Base-by-base conservation (phyloP, 2,329 filamentous ascomycete genomes). In the Aspergillus vadensis region DNA sequence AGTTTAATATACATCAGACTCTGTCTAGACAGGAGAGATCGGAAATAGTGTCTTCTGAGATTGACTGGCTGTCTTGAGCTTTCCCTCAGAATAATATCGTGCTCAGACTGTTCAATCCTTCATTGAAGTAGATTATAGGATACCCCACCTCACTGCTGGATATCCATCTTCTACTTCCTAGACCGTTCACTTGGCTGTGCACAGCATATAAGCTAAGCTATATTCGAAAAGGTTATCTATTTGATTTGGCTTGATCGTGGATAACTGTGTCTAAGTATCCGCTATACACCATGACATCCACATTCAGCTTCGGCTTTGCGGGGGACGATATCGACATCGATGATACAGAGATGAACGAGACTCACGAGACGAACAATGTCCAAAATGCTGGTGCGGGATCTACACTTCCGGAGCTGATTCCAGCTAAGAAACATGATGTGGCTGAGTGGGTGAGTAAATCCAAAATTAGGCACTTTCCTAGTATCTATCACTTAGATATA, bases 241-340 rank as follows among this genome's bases (percentile, higher is more conserved):
- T 25, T 25, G 1, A 9, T 30, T 7, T 30, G 5, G 8, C 12
- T 6, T n/a, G 7, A 17, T 43, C 12, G 38, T 43, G n/a, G 17
- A 12, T 43, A 43, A 15, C 39, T 43, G 27, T 9, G 7, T 2
- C 19, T 17, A 15, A 38, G n/a, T n/a, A n/a, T n/a, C n/a, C n/a
- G n/a, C n/a, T n/a, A n/a, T 32, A 9, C n/a, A 48, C 44, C 15
- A 59, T 58, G 50, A 65, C 72, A 5, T 76, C 68, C 12, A 51
- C 66, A 17, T 86, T 87, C 70, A 82, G 81, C 59, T 87, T 87
- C 63, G 83, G 83, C 17, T 87, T 87, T 67, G 79, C 81, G 0
- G 83, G 82, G 19, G 84, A 87, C 61, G 85, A 86, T 66, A 85
- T 85, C 72, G 83, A 85, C 55, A 74, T 77, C 25, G 81, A 82